phyloP scores from a whole-genome alignment of 1,139 yeast genomes.

The Geotrichum candidum region DNA sequence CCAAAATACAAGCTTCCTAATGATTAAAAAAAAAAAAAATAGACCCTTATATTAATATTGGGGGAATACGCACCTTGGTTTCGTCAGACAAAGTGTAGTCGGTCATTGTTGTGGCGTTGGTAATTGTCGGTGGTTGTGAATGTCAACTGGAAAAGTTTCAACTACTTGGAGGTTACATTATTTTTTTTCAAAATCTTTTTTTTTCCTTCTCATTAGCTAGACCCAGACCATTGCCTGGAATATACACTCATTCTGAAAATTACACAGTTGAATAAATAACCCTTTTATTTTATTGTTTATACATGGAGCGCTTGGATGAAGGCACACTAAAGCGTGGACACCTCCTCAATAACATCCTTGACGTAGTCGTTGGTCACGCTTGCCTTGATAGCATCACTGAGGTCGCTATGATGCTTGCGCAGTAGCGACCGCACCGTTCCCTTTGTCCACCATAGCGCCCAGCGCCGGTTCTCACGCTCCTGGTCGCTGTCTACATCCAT shows the following conservation, averaged over 20 bases:
- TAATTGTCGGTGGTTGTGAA: background rate
- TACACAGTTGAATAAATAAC: background rate
- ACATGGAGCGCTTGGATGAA: background rate
- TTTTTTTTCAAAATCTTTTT: background rate
- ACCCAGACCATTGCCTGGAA: background rate
- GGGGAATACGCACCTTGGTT: constrained; percentile 35
- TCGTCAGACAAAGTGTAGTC: constrained; percentile 42
- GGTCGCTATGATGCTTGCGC: constrained; percentile 8
- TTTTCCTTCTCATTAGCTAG: background rate
- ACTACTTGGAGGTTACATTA: background rate
- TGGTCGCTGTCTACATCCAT: constrained; percentile 10
- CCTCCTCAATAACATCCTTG: background rate
- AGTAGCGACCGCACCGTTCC: constrained; percentile 12
- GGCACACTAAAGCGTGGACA: background rate
- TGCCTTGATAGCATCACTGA: background rate
- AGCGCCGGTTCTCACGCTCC: constrained; percentile 10
- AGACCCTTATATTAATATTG: background rate
- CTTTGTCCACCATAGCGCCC: constrained; percentile 18
- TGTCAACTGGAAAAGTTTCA: background rate
- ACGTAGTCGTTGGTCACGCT: background rate
- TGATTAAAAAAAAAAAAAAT: background rate
- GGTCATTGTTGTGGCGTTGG: constrained; percentile 31
- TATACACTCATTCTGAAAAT: background rate
- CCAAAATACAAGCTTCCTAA: no score
- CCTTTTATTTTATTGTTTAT: background rate